A percentile compares a stretch with the other conserved stretches of the same genome.
phyloP scores from a whole-genome alignment of 2,329 filamentous ascomycete species.

The Penicillium freii region DNA sequence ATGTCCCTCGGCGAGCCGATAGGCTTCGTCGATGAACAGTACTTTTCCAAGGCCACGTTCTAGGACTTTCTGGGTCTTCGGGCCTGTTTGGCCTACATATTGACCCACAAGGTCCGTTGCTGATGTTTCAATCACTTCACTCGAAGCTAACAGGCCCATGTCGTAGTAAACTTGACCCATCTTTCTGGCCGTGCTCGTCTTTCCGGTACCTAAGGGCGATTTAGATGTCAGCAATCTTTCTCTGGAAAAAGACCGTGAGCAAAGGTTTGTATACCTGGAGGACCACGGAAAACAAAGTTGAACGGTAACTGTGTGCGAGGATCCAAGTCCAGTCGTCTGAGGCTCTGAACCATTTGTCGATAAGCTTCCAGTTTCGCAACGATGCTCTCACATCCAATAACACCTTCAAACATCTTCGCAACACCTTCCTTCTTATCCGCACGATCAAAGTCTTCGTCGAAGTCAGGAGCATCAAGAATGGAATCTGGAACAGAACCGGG shows the following conservation, averaged over 20 bases:
- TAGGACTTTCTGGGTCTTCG: constrained; percentile 60
- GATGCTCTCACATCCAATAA: constrained; percentile 58
- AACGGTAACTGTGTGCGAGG: constrained; percentile 61
- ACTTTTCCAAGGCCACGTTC: constrained; percentile 65
- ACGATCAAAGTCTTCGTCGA: constrained; percentile 61
- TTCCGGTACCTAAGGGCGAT: constrained; percentile 59
- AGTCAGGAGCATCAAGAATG: constrained; percentile 42
- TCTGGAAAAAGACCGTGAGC: not conserved
- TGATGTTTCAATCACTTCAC: constrained; percentile 64
- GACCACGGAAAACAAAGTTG: constrained; percentile 67
- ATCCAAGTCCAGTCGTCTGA: constrained; percentile 55
- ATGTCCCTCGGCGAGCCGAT: constrained; percentile 57
- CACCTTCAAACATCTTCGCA: constrained; percentile 55
- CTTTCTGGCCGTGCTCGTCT: constrained; percentile 69
- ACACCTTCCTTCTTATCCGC: constrained; percentile 50
- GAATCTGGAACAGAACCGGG: constrained; percentile 4
- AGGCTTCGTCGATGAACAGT: constrained; percentile 71
- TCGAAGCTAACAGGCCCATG: constrained; percentile 63
- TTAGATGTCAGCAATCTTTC: not conserved
- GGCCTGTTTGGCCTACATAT: constrained; percentile 68
- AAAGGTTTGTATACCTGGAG: constrained; percentile 52
- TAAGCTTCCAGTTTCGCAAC: constrained; percentile 56
- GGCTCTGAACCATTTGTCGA: constrained; percentile 52
- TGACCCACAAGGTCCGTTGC: constrained; percentile 67
- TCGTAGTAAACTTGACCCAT: constrained; percentile 76